A percentile compares a stretch with the other conserved stretches of the same genome.
phyloP scores from a whole-genome alignment of 2,329 filamentous ascomycete species.

The Sporothrix euskadiensis region DNA sequence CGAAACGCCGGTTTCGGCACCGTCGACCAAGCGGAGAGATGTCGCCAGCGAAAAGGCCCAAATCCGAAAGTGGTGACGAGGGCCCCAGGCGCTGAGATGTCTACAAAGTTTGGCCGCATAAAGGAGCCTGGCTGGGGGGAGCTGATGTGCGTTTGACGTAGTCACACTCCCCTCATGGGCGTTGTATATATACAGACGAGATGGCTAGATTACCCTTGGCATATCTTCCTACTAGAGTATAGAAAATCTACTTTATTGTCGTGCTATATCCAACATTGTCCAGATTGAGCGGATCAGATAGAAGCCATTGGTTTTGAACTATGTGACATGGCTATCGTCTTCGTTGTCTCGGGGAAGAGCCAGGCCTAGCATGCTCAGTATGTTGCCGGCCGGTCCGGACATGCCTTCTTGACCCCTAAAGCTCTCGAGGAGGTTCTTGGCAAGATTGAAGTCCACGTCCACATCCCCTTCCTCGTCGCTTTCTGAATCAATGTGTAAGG shows the following conservation, averaged over 20 bases:
- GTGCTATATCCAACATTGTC: not conserved
- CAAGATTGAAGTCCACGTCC: slow-evolving; percentile 81
- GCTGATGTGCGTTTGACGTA: not conserved
- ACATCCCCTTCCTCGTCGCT: slow-evolving; percentile 60
- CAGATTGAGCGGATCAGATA: not conserved
- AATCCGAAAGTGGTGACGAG: slow-evolving; percentile 34
- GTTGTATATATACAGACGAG: not conserved
- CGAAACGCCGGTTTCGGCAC: slow-evolving; percentile 40
- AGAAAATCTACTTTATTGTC: not conserved
- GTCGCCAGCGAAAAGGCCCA: slow-evolving; percentile 49
- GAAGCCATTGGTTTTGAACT: slow-evolving; percentile 51
- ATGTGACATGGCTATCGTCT: slow-evolving; percentile 43
- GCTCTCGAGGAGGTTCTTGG: slow-evolving; percentile 86
- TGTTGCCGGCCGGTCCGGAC: slow-evolving; percentile 81
- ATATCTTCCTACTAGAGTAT: not conserved
- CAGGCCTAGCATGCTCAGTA: slow-evolving; percentile 84
- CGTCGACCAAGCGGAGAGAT: slow-evolving; percentile 45
- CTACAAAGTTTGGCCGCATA: not conserved
- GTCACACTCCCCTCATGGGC: not conserved
- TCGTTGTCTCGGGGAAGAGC: slow-evolving; percentile 77
- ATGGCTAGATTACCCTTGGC: not conserved
- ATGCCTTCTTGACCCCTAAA: slow-evolving; percentile 88
- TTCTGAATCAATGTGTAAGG: slow-evolving; percentile 38
- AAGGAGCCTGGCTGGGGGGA: not conserved
- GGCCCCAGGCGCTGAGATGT: not conserved